Conservation (phyloP, 768 basidiomycete genomes). For the Gyrodon lividus region DNA sequence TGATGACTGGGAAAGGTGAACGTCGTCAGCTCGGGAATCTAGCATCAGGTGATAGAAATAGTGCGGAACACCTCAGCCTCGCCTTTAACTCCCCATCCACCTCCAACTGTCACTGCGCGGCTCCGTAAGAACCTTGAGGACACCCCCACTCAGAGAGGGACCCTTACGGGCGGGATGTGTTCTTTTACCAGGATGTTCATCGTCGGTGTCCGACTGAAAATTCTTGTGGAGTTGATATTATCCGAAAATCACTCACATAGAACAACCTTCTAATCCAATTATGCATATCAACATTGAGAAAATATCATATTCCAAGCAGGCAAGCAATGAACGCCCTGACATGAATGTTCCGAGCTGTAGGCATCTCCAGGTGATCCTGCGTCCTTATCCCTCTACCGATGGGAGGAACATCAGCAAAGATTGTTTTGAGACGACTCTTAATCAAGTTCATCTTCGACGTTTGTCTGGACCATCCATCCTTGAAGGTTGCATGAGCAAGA, state of each 20-base stretch:
- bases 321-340: neutral
- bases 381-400: slow-evolving; percentile 85
- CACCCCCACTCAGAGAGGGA: slow-evolving; percentile 34
- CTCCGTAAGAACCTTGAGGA: slow-evolving; percentile 28
- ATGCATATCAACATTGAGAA: neutral
- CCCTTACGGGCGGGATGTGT: slow-evolving; percentile 61
- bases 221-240: slow-evolving; percentile 8
- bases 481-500: slow-evolving; percentile 40
- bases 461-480: slow-evolving; percentile 88
- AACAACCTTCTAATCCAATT: neutral
- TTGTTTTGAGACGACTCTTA: slow-evolving; percentile 73
- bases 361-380: slow-evolving; percentile 90
- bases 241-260: slow-evolving; percentile 31
- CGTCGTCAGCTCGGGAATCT: slow-evolving; percentile 1
- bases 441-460: slow-evolving; percentile 61
- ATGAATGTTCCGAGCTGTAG: slow-evolving; percentile 41
- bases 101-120: slow-evolving; percentile 47
- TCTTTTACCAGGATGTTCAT: slow-evolving; percentile 89
- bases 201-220: slow-evolving; percentile 45
- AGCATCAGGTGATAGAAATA: neutral
- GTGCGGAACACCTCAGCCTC: slow-evolving; percentile 66
- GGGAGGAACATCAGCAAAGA: slow-evolving; percentile 90
- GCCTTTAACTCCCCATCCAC: slow-evolving; percentile 82
- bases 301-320: slow-evolving; percentile 4
- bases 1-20: neutral